Conservation (phyloP, 179 eudicot species). For the Actinidia arguta region DNA sequence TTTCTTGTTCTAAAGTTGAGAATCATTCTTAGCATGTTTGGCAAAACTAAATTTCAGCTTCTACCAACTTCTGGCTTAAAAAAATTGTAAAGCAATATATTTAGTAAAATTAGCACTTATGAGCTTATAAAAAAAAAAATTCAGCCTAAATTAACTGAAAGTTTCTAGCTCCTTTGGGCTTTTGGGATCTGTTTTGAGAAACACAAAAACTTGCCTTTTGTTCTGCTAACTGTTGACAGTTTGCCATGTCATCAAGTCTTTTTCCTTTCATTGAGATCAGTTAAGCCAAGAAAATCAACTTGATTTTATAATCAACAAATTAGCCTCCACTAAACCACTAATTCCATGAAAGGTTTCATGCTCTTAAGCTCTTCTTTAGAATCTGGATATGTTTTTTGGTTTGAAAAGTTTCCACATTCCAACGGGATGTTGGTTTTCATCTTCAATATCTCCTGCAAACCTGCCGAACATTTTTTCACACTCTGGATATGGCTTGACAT, state of each 20-base stretch:
- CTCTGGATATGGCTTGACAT: conserved; percentile 96
- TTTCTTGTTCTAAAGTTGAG: too few species aligned
- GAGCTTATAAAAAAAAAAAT: too few species aligned
- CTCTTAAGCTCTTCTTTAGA: conserved; percentile 57
- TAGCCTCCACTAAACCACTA: conserved; percentile 17
- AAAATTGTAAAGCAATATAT: too few species aligned
- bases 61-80: too few species aligned
- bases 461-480: conserved; percentile 83
- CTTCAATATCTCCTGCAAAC: conserved; percentile 47
- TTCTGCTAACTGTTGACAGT: too few species aligned
- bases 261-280: neutral
- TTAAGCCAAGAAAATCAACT: neutral
- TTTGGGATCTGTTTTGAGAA: too few species aligned
- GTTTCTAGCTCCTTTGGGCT: too few species aligned
- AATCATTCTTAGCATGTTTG: too few species aligned
- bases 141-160: too few species aligned
- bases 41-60: too few species aligned
- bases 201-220: too few species aligned
- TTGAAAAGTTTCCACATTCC: conserved; percentile 89
- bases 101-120: too few species aligned
- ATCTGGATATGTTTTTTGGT: conserved; percentile 53
- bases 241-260: neutral
- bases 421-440: conserved; percentile 58
- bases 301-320: neutral
- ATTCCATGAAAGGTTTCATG: conserved; percentile 61